Evolutionary conservation across 2,329 filamentous ascomycete species (phyloP).

Genomic region (Trichoderma sp.): DNA sequence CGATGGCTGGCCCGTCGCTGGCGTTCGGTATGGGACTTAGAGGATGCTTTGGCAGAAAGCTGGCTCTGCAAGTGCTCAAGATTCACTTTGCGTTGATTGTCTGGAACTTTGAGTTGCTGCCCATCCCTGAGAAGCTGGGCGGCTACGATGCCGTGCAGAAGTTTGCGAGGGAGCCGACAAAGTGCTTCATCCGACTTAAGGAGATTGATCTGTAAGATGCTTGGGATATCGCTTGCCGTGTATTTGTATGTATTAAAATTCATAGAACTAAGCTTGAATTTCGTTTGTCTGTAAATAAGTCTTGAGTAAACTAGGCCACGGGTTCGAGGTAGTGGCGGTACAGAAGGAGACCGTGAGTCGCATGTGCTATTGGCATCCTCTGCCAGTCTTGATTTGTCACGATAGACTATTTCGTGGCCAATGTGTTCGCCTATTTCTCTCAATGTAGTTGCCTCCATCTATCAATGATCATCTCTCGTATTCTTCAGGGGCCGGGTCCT

Average conservation of each 20-base stretch:
- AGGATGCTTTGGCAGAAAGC: constrained; percentile 40
- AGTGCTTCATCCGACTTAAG: constrained; percentile 5
- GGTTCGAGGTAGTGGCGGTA: neutral
- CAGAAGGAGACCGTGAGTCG: neutral
- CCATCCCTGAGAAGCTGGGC: constrained; percentile 1
- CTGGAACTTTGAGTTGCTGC: constrained; percentile 39
- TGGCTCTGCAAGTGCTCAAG: constrained; percentile 40
- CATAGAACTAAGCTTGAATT: neutral
- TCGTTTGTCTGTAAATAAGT: neutral
- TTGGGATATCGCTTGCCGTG: neutral
- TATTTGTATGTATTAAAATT: neutral
- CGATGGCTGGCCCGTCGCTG: constrained; percentile 37
- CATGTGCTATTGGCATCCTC: neutral
- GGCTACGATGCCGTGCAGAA: constrained; percentile 8
- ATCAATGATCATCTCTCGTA: neutral
- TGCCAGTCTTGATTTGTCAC: neutral
- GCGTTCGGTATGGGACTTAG: constrained; percentile 40
- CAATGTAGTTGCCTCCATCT: neutral
- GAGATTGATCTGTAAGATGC: neutral
- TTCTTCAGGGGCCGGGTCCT: neutral
- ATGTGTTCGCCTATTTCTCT: neutral
- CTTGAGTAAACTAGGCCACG: neutral
- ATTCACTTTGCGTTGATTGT: constrained; percentile 38
- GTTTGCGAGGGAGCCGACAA: constrained; percentile 13
- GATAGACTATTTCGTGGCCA: neutral